Evolutionary conservation across 83 land plant species (phyloP).

Genomic region (Thuja plicata): DNA sequence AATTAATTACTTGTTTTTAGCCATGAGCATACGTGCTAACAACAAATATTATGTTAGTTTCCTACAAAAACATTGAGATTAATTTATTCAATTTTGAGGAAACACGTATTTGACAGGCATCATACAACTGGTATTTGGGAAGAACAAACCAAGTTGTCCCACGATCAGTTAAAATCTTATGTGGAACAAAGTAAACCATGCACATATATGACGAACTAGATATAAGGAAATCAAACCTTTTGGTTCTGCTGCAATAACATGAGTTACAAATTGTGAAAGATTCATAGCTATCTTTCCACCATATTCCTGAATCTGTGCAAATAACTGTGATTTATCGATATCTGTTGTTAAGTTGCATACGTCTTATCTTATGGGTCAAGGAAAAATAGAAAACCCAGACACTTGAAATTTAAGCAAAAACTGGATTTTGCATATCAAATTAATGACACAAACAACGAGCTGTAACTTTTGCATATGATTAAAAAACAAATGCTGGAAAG

Average conservation of each 20-base stretch:
- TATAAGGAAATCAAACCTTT: not conserved
- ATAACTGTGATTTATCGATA: not conserved
- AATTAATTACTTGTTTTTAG: not conserved
- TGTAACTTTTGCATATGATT: not conserved
- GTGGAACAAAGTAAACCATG: not conserved
- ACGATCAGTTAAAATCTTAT: not conserved
- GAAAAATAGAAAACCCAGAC: not conserved
- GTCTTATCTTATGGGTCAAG: not conserved
- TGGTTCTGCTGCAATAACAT: constrained; percentile 14
- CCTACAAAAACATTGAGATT: not conserved
- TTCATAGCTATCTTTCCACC: constrained; percentile 14
- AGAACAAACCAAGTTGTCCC: not conserved
- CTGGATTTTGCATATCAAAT: not conserved
- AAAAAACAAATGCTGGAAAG: not conserved
- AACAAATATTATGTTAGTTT: not conserved
- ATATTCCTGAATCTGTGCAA: constrained; percentile 2
- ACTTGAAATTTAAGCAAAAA: not conserved
- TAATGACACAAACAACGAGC: not conserved
- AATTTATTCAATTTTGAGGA: not conserved
- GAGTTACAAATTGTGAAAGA: constrained; percentile 15
- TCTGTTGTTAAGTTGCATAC: not conserved
- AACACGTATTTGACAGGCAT: not conserved
- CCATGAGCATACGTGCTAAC: not conserved
- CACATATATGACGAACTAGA: not conserved
- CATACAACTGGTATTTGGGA: not conserved